A percentile compares a stretch with the other conserved stretches of the same genome.
These are phyloP conservation scores for Podaxis sp. DNA, from an alignment of 768 basidiomycete species.

Conservation along the genomic window DNA sequence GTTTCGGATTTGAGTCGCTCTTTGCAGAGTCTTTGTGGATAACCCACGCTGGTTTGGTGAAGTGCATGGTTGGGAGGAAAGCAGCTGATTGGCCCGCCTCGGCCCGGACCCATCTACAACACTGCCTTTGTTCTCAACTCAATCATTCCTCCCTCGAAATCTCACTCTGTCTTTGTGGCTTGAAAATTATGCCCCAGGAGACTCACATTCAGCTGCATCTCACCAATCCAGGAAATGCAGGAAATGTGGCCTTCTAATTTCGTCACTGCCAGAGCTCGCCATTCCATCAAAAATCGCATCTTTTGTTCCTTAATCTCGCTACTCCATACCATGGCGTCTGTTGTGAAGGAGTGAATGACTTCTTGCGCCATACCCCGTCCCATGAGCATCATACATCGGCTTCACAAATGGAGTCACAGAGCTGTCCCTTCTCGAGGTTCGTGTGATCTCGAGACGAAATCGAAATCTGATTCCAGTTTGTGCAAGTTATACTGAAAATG, in stretches of 20 bases:
- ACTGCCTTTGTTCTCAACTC: background rate
- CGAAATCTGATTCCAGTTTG: background rate
- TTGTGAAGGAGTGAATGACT: background rate
- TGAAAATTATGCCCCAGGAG: too few species aligned
- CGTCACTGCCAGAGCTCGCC: background rate
- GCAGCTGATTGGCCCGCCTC: background rate
- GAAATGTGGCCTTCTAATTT: background rate
- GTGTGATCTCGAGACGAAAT: background rate
- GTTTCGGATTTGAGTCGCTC: slow-evolving; percentile 56
- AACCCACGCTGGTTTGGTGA: slow-evolving; percentile 89
- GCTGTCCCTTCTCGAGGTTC: background rate
- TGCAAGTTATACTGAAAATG: background rate
- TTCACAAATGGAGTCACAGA: background rate
- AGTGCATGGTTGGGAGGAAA: slow-evolving; percentile 50
- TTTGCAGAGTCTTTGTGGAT: slow-evolving; percentile 74
- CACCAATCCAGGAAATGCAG: background rate
- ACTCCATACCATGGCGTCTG: background rate
- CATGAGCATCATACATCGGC: background rate
- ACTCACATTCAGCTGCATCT: background rate
- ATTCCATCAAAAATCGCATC: background rate
- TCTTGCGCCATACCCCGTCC: slow-evolving; percentile 5
- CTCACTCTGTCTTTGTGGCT: background rate
- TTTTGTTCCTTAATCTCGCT: background rate
- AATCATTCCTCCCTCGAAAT: background rate
- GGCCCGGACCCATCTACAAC: background rate